These are phyloP conservation scores for Leccinum pachyderme DNA, from an alignment of 1,284 basidiomycete species.

Conservation along the genomic window DNA sequence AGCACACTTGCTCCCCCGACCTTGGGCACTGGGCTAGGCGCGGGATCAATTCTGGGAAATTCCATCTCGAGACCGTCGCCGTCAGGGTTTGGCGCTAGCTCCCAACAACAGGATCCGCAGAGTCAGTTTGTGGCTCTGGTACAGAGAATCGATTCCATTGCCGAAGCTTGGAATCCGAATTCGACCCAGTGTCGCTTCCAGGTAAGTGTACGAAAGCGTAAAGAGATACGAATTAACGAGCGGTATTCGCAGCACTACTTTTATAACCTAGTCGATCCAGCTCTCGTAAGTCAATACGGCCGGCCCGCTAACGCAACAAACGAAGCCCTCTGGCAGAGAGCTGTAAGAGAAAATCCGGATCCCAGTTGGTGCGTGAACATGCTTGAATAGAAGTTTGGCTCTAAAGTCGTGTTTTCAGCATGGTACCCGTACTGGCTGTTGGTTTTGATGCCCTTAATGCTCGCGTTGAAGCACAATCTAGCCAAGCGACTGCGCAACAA, in stretches of 20 bases:
- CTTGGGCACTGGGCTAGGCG: slow-evolving; percentile 18
- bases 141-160: slow-evolving; percentile 65
- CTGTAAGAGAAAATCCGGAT: slow-evolving; percentile 81
- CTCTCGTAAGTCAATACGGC: slow-evolving; percentile 66
- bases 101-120: slow-evolving; percentile 56
- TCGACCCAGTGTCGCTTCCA: slow-evolving; percentile 80
- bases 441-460: slow-evolving; percentile 83
- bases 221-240: slow-evolving; percentile 4
- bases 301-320: slow-evolving; percentile 74
- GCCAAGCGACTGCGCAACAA: slow-evolving; percentile 68
- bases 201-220: slow-evolving; percentile 41
- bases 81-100: slow-evolving; percentile 31
- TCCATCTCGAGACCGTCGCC: slow-evolving; percentile 23
- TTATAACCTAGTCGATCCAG: slow-evolving; percentile 83
- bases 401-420: slow-evolving; percentile 41
- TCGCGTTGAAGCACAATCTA: slow-evolving; percentile 76
- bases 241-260: slow-evolving; percentile 62
- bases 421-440: slow-evolving; percentile 80
- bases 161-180: slow-evolving; percentile 70
- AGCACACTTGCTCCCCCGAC: slow-evolving; percentile 35
- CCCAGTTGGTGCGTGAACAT: slow-evolving; percentile 59
- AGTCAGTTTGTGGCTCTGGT: slow-evolving; percentile 56
- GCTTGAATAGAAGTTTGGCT: not conserved
- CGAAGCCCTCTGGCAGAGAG: slow-evolving; percentile 79
- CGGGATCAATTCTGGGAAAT: slow-evolving; percentile 24